Evolutionary conservation across 345 rosid genomes (phyloP), one percentile per base, ranked within the genome.

Genomic region (Nephelium lappaceum): DNA sequence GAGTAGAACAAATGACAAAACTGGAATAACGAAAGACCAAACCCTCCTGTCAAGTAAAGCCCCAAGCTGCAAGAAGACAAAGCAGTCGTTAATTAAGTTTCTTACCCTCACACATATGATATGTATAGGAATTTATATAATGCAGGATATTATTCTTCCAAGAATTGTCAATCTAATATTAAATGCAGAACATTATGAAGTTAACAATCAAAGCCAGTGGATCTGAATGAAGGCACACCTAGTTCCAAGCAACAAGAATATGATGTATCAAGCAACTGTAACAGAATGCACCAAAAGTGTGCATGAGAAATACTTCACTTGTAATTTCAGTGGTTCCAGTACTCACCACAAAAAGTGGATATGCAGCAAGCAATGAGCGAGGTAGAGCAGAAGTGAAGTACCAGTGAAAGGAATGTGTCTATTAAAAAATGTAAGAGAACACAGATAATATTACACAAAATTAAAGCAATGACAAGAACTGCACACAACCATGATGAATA

Each of bases 371-470:
- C 83, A 93, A 85, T 1, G 85, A 83, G 27, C 98, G 98, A 68
- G 97, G 97, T 58, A 96, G 98, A 74, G 99, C 98, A 36, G 97
- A 96, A 84, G 95, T 93, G 85, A 96, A 94, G 86, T 96, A 96
- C 97, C 99, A 94, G 83, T 93, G 95, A 68, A 93, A 77, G 61
- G 95, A 84, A 77, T 87, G 94, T 65, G 97, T 96, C 99, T 96
- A 73, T 71, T 75, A 60, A 84, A 72, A 77, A 82, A 72, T 71
- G 68, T 67, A 79, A 87, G 89, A 87, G 90, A 84, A 83, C 47
- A 77, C 58, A 57, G 27, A 77, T 42, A 23, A 9, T 18, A 31
- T 72, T 39, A 27, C 4, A 3, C 60, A 9, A 5, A 2, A 14
- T 25, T 71, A 69, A 49, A 76, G 49, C 36, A 72, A 61, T 67